Evolutionary conservation across 768 basidiomycete species (phyloP), one percentile per base, ranked within the genome.

Genomic region (Tephrocybe sp.): DNA sequence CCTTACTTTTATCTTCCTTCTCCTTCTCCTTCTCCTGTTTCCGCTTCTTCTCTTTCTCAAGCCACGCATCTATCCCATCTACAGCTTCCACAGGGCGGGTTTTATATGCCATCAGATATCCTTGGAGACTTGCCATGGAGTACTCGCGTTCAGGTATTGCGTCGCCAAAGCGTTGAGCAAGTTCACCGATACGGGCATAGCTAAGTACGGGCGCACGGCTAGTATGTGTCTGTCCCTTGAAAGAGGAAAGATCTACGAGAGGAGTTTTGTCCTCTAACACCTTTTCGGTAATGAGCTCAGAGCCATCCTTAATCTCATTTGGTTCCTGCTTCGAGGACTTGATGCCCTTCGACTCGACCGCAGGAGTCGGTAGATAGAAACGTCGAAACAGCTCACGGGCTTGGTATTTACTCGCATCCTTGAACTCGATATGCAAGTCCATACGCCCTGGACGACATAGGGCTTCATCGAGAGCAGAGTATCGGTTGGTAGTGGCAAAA

Each of bases 401-500:
- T 60, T 87, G 84, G 61, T 75, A 75, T 46, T 65, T 73, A 58
- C 78, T 82, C 22, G 86, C 82, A 14, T 78, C 72, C 53, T 75
- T 75, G 63, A 86, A 86, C 62, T 85, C 80, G 49, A 88, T 65
- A 55, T 85, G 82, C 9, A 84, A 53, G 59, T 87, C 85, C 76
- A 88, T 79, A 5, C 87, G 76, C 8, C 87, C 85, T 0, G 86
- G 81, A 8, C 86, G 78, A 54, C 75, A 75, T 19, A 88, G 69
- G 0, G 85, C 87, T 1, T 82, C 68, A 53, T 87, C 85, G 23
- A 88, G 79, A 1, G 72, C 65, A 5, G 62, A 60, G 61, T 79
- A 83, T 54, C 77, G 74, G 68, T 88, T 87, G 3, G 86, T 85
- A 10, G 86, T 87, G n/a, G 85, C 85, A 48, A 86, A 85, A 6